These are phyloP conservation scores for Oenanthe sinensis DNA, from an alignment of 129 eudicot species.

Conservation along the genomic window DNA sequence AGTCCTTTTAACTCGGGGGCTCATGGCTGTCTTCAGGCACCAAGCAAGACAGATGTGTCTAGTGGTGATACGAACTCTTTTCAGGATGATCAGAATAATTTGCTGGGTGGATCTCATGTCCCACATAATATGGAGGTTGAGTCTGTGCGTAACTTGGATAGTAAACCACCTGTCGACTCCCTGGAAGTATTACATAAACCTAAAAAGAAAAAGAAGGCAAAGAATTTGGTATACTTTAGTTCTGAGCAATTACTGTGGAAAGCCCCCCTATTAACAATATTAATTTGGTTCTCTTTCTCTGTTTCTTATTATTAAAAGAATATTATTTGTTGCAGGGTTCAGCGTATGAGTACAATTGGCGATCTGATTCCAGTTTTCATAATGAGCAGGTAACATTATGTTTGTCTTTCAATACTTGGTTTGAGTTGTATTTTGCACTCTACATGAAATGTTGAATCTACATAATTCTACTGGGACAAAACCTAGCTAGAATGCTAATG, in stretches of 20 bases:
- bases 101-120: constrained; percentile 55
- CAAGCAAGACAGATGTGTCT: constrained; percentile 77
- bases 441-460: not conserved
- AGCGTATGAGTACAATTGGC: constrained; percentile 70
- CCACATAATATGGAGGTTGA: constrained; percentile 74
- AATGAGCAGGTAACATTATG: constrained; percentile 63
- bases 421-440: not conserved
- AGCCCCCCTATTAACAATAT: not conserved
- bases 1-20: constrained; percentile 67
- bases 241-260: not conserved
- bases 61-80: constrained; percentile 92
- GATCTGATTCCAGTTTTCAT: constrained; percentile 49
- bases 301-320: constrained; percentile 2
- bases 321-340: constrained; percentile 39
- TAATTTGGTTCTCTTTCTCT: not conserved
- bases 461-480: not conserved
- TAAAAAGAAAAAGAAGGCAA: constrained; percentile 86
- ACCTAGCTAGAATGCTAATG: not conserved
- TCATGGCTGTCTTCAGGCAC: constrained; percentile 52
- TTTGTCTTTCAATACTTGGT: not conserved
- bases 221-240: constrained; percentile 46
- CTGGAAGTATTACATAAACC: constrained; percentile 62
- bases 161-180: constrained; percentile 58
- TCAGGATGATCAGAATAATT: constrained; percentile 85
- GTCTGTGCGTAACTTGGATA: constrained; percentile 62